phyloP scores from a whole-genome alignment of 768 basidiomycete genomes.

The Leucosporidium scottii region DNA sequence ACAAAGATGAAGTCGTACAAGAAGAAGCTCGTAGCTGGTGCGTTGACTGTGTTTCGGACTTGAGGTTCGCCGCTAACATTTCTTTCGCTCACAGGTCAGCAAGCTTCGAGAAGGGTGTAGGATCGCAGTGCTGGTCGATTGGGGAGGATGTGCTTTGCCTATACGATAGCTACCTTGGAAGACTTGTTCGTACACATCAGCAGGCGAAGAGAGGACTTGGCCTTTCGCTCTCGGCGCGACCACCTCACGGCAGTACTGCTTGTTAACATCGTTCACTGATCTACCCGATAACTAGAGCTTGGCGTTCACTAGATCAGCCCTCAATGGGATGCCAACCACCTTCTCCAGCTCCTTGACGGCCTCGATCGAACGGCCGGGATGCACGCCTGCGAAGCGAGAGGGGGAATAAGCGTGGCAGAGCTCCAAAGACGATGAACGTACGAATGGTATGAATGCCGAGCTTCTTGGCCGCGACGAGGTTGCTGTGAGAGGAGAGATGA shows the following conservation, averaged over 20 bases:
- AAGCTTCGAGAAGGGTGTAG: slow-evolving; percentile 2
- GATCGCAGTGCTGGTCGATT: too few relatives aligned
- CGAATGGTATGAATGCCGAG: slow-evolving; percentile 29
- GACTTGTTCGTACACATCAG: too few relatives aligned
- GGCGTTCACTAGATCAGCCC: neutral
- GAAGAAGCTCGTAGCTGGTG: slow-evolving; percentile 22
- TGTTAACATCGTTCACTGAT: too few relatives aligned
- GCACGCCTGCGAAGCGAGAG: neutral
- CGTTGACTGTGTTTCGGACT: neutral
- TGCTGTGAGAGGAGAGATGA: neutral
- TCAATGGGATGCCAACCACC: slow-evolving; percentile 2
- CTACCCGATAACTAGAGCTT: slow-evolving; percentile 12
- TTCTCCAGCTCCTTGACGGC: slow-evolving; percentile 17
- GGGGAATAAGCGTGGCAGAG: too few relatives aligned
- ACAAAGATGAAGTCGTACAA: slow-evolving; percentile 30
- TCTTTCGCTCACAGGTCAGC: neutral
- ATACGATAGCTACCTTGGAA: too few relatives aligned
- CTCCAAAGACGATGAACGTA: neutral
- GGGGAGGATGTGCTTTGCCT: too few relatives aligned
- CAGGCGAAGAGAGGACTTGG: too few relatives aligned
- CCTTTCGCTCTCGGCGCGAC: too few relatives aligned
- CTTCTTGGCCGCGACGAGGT: slow-evolving; percentile 17
- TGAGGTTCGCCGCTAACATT: neutral
- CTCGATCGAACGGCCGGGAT: slow-evolving; percentile 4
- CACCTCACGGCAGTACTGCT: too few relatives aligned